Conservation (phyloP, 768 basidiomycete genomes). For the Lanmaoa pseudosensibilis region DNA sequence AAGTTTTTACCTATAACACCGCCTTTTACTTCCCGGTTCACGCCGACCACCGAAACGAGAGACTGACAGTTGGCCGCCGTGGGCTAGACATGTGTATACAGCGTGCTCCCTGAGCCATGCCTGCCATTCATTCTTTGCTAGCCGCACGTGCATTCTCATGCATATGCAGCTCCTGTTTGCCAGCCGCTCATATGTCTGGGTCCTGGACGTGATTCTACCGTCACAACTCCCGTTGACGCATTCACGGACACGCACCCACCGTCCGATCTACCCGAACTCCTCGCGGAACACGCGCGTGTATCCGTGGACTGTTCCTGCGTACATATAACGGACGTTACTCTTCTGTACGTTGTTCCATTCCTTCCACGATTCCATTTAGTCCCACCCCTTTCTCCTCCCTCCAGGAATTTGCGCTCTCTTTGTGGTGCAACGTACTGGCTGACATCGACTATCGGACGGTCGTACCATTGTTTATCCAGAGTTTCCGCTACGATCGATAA, state of each 20-base stretch:
- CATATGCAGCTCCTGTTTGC: conserved; percentile 19
- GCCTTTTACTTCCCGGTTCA: neutral
- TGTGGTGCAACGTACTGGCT: neutral
- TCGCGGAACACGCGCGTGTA: conserved; percentile 15
- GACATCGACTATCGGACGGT: conserved; percentile 3
- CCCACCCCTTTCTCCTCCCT: neutral
- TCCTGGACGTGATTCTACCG: conserved; percentile 2
- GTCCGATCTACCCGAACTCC: conserved; percentile 13
- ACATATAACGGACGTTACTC: conserved; percentile 24
- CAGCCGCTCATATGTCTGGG: conserved; percentile 13
- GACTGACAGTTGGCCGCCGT: neutral
- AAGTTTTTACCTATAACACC: neutral
- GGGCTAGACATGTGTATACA: conserved; percentile 5
- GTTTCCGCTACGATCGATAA: conserved; percentile 6
- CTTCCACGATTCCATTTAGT: conserved; percentile 9
- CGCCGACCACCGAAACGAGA: neutral
- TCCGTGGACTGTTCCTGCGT: conserved; percentile 7
- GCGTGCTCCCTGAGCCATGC: conserved; percentile 14
- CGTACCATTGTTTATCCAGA: neutral
- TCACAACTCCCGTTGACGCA: conserved; percentile 7
- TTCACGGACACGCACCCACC: conserved; percentile 9
- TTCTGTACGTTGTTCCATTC: conserved; percentile 10
- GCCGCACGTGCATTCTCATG: conserved; percentile 12
- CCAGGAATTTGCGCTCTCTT: neutral
- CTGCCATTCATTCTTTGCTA: conserved; percentile 16